phyloP scores from a whole-genome alignment of 805 yeast genomes.

The Lachancea quebecensis region DNA sequence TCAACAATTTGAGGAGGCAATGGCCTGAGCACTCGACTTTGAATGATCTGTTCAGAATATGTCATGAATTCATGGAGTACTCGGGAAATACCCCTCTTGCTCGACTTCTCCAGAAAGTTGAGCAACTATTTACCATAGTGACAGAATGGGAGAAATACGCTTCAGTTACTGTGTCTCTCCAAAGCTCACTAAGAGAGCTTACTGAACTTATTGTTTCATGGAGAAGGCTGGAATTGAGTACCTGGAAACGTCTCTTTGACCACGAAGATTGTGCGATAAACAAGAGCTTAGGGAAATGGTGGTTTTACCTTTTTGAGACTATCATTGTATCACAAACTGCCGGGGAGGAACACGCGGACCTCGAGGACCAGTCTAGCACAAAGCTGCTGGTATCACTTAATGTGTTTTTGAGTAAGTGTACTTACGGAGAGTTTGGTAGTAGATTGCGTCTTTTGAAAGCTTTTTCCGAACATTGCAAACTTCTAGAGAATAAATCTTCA shows the following conservation, averaged over 20 bases:
- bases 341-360: constrained; percentile 10
- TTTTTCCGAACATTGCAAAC: constrained; percentile 48
- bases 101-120: constrained; percentile 69
- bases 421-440: constrained; percentile 63
- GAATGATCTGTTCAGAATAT: constrained; percentile 54
- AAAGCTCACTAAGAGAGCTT: constrained; percentile 45
- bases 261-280: constrained; percentile 50
- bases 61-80: constrained; percentile 56
- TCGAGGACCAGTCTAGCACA: constrained; percentile 10
- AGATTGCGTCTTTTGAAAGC: constrained; percentile 59
- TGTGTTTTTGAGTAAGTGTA: constrained; percentile 65
- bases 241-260: constrained; percentile 74
- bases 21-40: constrained; percentile 98
- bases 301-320: constrained; percentile 85
- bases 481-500: constrained; percentile 24
- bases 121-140: constrained; percentile 74
- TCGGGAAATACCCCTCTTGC: constrained; percentile 70
- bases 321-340: constrained; percentile 41
- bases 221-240: constrained; percentile 79
- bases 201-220: constrained; percentile 74
- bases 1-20: constrained; percentile 43
- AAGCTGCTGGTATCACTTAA: constrained; percentile 53
- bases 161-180: constrained; percentile 63
- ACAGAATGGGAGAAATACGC: constrained; percentile 95
- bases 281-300: constrained; percentile 66